A percentile compares a stretch with the other conserved stretches of the same genome.
These are phyloP conservation scores for Apiospora arundinis DNA, from an alignment of 2,329 filamentous ascomycete genomes.

Conservation along the genomic window DNA sequence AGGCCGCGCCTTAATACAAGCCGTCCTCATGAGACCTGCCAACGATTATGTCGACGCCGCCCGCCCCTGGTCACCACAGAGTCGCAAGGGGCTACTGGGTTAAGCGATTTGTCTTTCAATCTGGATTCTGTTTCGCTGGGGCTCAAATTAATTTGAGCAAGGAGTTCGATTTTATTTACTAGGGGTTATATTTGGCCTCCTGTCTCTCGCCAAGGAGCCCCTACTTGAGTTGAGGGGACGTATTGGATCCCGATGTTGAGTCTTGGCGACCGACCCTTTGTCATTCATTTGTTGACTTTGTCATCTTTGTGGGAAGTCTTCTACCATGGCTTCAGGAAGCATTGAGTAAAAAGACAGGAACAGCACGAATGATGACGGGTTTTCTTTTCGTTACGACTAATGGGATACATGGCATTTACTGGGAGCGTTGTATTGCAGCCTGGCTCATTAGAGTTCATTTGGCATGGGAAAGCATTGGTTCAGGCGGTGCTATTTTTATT, in stretches of 20 bases:
- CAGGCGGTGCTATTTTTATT: not conserved
- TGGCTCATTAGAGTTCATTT: not conserved
- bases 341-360: not conserved
- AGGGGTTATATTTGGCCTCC: not conserved
- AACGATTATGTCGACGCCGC: not conserved
- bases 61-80: not conserved
- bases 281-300: not conserved
- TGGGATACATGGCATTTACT: slow-evolving; percentile 11
- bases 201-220: not conserved
- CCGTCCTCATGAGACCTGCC: slow-evolving; percentile 2
- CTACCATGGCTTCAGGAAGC: not conserved
- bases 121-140: not conserved
- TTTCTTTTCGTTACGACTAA: not conserved
- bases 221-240: not conserved
- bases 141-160: not conserved
- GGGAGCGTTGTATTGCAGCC: not conserved
- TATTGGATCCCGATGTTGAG: not conserved
- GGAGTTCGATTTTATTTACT: not conserved
- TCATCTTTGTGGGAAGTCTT: not conserved
- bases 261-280: not conserved
- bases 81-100: not conserved
- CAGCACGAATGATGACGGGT: not conserved
- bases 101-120: not conserved
- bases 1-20: slow-evolving; percentile 24
- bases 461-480: not conserved